Base-by-base conservation (phyloP, 177 flowering plant species). In the Telopea speciosissima region DNA sequence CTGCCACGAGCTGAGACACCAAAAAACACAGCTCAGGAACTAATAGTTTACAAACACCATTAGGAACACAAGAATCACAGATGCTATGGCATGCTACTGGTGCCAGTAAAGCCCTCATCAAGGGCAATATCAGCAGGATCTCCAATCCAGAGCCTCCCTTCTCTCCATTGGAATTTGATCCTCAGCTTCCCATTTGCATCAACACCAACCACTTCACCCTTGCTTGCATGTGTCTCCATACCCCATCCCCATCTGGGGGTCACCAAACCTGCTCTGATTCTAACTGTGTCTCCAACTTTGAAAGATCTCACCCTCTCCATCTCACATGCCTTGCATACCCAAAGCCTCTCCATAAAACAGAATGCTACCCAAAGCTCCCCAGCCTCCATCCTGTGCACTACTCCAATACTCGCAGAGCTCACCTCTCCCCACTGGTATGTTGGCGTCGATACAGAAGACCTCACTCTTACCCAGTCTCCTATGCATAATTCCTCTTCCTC, bases 181-280 rank as follows among this genome's bases (percentile, higher is more conserved):
- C 98, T 81, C 26, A 95, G 74, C 80, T 91, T 92, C 62, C 97
- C 99, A 72, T 93, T 95, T 26, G 98, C 99, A 76, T 95, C 98
- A 7, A 95, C 99, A 1, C 97, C 97, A 5, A 89, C 94, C 11
- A 93, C 88, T 68, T 85, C 73, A 8, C 99, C 99, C 64, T 78
- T 91, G 79, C 98, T 95, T 0, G 96, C 90, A 72, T 88, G 88
- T 3, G 99, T 95, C 81, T 93, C 99, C 99, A 95, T 95, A 31
- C 99, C 99, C 99, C 98, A 95, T 0, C 92, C 99, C 97, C 97
- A 92, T 60, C 99, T 79, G 19, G 99, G 99, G 7, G 87, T 69
- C 49, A 84, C 93, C 73, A 95, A 69, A 45, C 97, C 94, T 17
- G 83, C 86, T 83, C 80, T 85, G 22, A 93, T 88, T 69, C 77